phyloP scores from a whole-genome alignment of 768 basidiomycete species.

The Daedaleopsis nitida region DNA sequence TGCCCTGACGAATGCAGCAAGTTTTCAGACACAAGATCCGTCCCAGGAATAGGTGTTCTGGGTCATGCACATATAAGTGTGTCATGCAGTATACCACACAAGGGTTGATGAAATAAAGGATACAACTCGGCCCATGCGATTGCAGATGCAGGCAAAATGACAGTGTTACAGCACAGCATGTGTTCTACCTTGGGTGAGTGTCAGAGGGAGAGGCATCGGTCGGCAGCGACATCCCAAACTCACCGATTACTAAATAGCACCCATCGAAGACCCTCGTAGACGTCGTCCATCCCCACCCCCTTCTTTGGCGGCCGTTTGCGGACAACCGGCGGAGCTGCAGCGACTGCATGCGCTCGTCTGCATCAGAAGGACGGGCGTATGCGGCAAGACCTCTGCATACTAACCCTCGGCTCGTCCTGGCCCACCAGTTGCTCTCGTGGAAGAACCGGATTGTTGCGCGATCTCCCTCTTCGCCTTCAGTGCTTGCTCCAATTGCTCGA shows the following conservation, averaged over 20 bases:
- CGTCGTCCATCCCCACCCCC: slow-evolving; percentile 21
- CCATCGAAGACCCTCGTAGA: slow-evolving; percentile 54
- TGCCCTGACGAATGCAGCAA: not conserved
- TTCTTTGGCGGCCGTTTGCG: slow-evolving; percentile 22
- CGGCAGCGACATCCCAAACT: not conserved
- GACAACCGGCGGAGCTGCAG: not conserved
- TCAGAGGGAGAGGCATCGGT: not conserved
- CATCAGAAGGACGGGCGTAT: not conserved
- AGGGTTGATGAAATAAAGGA: too few relatives aligned
- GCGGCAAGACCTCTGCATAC: slow-evolving; percentile 4
- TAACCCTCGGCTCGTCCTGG: slow-evolving; percentile 11
- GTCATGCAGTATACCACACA: too few relatives aligned
- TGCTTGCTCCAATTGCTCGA: slow-evolving; percentile 69
- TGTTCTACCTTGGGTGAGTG: not conserved
- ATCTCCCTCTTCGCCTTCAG: slow-evolving; percentile 49
- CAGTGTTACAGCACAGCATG: not conserved
- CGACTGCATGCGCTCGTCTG: slow-evolving; percentile 1
- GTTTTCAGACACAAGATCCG: not conserved
- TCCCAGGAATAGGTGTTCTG: not conserved
- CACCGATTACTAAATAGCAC: slow-evolving; percentile 49
- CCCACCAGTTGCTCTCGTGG: not conserved
- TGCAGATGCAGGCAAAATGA: not conserved
- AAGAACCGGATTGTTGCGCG: not conserved
- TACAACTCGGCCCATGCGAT: too few relatives aligned
- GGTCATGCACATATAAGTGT: too few relatives aligned